Evolutionary conservation across 2,329 filamentous ascomycete genomes (phyloP).

Genomic region (Meredithiella fracta): DNA sequence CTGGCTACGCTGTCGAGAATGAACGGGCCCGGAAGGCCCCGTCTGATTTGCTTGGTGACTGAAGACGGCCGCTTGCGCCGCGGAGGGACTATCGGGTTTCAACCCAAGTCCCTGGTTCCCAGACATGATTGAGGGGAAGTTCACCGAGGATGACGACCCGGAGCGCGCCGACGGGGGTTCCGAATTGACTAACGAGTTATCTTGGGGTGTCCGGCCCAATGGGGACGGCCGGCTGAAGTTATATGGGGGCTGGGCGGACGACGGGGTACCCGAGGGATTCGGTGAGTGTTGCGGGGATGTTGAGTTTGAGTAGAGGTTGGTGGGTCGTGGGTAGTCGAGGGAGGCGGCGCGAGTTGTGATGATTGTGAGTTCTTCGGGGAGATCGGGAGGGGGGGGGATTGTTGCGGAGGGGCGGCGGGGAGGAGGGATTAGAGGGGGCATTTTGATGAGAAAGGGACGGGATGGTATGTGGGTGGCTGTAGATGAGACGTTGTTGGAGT

Average conservation of each 20-base stretch:
- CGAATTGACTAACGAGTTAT: constrained; percentile 5
- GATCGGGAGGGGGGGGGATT: not conserved
- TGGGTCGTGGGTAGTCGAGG: constrained; percentile 12
- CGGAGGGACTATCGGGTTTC: not conserved
- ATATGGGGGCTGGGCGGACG: constrained; percentile 11
- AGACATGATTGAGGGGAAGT: constrained; percentile 36
- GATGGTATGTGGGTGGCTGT: no score
- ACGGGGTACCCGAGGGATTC: not conserved
- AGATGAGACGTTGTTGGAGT: no score
- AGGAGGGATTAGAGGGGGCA: no score
- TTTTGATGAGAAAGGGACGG: no score
- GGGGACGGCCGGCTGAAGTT: constrained; percentile 13
- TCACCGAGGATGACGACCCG: constrained; percentile 5
- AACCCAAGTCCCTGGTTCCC: not conserved
- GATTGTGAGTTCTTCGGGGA: constrained; percentile 53
- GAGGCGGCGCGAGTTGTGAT: constrained; percentile 33
- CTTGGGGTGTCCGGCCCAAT: constrained; percentile 12
- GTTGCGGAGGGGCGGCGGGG: not conserved
- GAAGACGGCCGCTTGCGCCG: no score
- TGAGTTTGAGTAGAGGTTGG: not conserved
- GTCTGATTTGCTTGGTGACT: no score
- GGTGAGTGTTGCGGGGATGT: constrained; percentile 32
- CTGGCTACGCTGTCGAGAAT: constrained; percentile 53
- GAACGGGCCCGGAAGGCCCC: constrained; percentile 22
- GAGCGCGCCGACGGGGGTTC: constrained; percentile 4